Percentiles rank a stretch among this genome's conserved stretches.
Evolutionary conservation across 495 filamentous ascomycete genomes (phyloP).

Genomic region (Podospora anserina): DNA sequence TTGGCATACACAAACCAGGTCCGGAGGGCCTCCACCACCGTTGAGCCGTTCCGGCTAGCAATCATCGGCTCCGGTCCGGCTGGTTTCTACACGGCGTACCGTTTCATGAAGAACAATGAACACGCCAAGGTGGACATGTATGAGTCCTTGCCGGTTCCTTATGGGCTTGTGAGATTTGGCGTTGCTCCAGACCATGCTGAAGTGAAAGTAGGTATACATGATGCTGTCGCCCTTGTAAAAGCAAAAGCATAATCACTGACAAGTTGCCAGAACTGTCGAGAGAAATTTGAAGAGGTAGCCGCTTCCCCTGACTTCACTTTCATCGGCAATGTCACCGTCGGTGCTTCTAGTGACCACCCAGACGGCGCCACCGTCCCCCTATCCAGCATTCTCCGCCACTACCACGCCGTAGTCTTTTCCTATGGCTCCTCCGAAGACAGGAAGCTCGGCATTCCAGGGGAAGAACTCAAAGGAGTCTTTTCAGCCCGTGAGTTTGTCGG

Average conservation of each 20-base stretch:
- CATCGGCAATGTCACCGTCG: constrained; percentile 83
- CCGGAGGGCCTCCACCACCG: constrained; percentile 17
- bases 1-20: neutral
- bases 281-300: constrained; percentile 87
- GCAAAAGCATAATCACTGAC: neutral
- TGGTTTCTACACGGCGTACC: constrained; percentile 89
- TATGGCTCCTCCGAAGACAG: constrained; percentile 88
- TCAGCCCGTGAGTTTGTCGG: constrained; percentile 94
- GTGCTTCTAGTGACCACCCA: constrained; percentile 47
- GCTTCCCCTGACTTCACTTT: constrained; percentile 79
- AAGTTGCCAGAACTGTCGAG: constrained; percentile 74
- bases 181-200: constrained; percentile 97
- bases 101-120: constrained; percentile 69
- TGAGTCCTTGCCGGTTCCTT: constrained; percentile 87
- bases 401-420: constrained; percentile 88
- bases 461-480: constrained; percentile 68
- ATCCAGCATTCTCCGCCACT: constrained; percentile 67
- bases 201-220: constrained; percentile 81
- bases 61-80: constrained; percentile 94
- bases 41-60: constrained; percentile 68
- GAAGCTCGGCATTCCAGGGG: constrained; percentile 75
- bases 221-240: neutral
- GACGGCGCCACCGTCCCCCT: constrained; percentile 61
- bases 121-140: constrained; percentile 89
- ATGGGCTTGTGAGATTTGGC: constrained; percentile 85